Conservation (phyloP, 1,284 basidiomycete genomes). For the Gymnopus androsaceus region DNA sequence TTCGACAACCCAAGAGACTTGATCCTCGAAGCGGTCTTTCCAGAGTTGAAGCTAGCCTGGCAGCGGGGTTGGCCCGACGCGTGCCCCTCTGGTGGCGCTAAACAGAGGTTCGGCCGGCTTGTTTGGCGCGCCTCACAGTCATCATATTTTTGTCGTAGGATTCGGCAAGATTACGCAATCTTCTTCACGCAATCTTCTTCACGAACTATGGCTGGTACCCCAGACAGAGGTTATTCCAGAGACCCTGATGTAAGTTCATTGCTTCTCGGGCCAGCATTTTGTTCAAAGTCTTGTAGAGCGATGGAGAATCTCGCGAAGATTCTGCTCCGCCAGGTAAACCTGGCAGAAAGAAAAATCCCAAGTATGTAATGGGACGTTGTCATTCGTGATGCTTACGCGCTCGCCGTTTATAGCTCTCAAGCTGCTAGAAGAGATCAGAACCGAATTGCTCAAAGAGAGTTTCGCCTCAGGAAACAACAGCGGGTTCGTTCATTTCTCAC, state of each 20-base stretch:
- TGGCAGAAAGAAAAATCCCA: slow-evolving; percentile 84
- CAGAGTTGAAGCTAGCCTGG: too few relatives aligned
- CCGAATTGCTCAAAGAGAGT: slow-evolving; percentile 90
- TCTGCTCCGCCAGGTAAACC: slow-evolving; percentile 60
- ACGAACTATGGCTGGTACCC: slow-evolving; percentile 22
- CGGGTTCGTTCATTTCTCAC: slow-evolving; percentile 46
- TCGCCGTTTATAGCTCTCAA: slow-evolving; percentile 60
- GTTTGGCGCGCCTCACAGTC: too few relatives aligned
- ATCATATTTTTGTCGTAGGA: not conserved
- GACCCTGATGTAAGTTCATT: slow-evolving; percentile 50
- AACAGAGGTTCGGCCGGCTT: too few relatives aligned
- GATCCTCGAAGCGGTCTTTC: too few relatives aligned
- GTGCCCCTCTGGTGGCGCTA: too few relatives aligned
- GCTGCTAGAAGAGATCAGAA: slow-evolving; percentile 88
- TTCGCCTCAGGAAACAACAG: slow-evolving; percentile 87
- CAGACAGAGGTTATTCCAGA: slow-evolving; percentile 60
- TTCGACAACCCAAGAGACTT: too few relatives aligned
- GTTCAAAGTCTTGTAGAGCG: slow-evolving; percentile 54
- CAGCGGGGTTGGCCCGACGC: too few relatives aligned
- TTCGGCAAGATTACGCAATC: slow-evolving; percentile 5
- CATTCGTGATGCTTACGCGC: slow-evolving; percentile 35
- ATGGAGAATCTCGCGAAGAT: slow-evolving; percentile 57
- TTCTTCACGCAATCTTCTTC: not conserved
- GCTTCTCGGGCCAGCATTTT: not conserved
- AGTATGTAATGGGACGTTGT: slow-evolving; percentile 45